Base-by-base conservation (phyloP, 768 basidiomycete genomes). In the Kwoniella sp. region DNA sequence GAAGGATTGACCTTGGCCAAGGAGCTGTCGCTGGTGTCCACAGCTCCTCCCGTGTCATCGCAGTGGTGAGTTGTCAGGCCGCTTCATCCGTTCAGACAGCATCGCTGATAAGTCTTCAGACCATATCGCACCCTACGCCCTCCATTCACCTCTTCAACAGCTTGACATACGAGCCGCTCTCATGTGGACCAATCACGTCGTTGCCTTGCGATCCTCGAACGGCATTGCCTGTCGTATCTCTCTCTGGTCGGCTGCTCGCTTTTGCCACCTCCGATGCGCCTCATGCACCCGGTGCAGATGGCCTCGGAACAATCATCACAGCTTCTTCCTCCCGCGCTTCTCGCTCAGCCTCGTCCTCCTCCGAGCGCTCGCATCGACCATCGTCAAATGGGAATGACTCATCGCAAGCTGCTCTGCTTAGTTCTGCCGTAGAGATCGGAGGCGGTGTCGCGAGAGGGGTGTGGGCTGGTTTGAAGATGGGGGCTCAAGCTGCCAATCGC, bases 381-480 rank as follows among this genome's bases (percentile, higher is more conserved):
- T 48, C 46, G 8, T 40, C 58, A 22, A 52, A 13, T 19, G 52
- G 27, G 19, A 37, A 51, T 2, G 58, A 60, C 22, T 3, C 40
- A 44, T 29, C 55, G 13, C 52, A 50, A 37, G 26, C 64, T 6
- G 68, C 65, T 19, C n/a, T 73, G 1, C 22, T 73, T 12, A 55
- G 68, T 1, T 72, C 75, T 4, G 75, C 72, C 5, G 68, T 71
- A 0, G 69, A 65, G 44, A 69, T 77, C 25, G 73, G 76, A 6
- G 71, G 71, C n/a, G 73, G 68, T 8, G 73, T 73, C 1, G 76
- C 73, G 15, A 29, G 70, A 53, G 76, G 76, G 2, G 73, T 77
- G 6, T 77, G 76, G 76, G 76, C 76, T 25, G 76, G 76, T 1
- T 8, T 77, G n/a, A 74, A 71, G 50, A 68, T 69, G 65, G 73